Conservation (phyloP, 2,329 filamentous ascomycete genomes). For the Trichophyton equinum region DNA sequence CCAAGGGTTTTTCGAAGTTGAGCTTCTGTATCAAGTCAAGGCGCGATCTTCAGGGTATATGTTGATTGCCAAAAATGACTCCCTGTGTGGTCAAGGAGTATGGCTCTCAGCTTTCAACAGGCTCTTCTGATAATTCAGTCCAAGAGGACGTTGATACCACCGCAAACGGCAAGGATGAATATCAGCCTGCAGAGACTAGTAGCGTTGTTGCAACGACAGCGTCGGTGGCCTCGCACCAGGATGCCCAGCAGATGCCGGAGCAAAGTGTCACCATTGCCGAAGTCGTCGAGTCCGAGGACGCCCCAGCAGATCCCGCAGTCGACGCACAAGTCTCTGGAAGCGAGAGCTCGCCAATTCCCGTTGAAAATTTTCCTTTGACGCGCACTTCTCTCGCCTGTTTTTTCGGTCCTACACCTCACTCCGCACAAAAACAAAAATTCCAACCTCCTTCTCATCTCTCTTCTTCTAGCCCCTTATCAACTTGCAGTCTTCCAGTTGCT, state of each 20-base stretch:
- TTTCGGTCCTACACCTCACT: not conserved
- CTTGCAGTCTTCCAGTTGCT: not conserved
- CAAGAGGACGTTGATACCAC: not conserved
- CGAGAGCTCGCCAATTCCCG: not conserved
- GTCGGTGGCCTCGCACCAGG: not conserved
- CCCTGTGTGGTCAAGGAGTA: not conserved
- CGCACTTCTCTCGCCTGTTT: not conserved
- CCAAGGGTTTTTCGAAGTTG: not conserved
- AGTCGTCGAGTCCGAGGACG: not conserved
- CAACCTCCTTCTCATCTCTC: not conserved
- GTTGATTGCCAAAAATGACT: not conserved
- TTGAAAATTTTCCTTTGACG: not conserved
- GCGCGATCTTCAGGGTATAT: not conserved
- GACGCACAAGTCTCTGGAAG: not conserved
- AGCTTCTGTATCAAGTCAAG: not conserved
- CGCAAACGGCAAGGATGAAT: not conserved
- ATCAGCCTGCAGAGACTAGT: not conserved
- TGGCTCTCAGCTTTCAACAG: not conserved
- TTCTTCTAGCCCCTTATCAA: constrained; percentile 1
- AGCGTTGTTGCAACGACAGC: not conserved
- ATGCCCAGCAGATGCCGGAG: not conserved
- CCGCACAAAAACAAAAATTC: not conserved
- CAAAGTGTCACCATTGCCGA: not conserved
- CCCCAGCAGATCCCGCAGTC: not conserved
- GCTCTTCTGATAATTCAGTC: not conserved